Evolutionary conservation across 129 eudicot genomes (phyloP).

Genomic region (Lactuca sativa): DNA sequence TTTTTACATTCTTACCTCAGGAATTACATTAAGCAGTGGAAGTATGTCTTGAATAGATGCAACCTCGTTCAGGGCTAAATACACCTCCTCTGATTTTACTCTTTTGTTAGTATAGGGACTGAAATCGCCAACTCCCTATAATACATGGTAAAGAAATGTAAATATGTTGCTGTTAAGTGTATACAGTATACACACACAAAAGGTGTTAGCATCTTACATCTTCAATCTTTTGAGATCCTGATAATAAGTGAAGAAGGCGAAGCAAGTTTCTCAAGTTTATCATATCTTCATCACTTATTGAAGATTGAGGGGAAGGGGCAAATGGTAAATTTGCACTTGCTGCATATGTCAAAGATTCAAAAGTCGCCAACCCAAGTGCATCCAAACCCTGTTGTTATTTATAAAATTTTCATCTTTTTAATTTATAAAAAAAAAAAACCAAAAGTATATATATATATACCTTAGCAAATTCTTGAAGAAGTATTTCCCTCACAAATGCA

Average conservation of each 20-base stretch:
- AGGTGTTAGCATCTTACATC: conserved; percentile 52
- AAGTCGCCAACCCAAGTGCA: conserved; percentile 84
- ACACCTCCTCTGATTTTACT: conserved; percentile 35
- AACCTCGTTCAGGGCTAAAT: conserved; percentile 39
- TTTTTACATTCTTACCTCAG: conserved; percentile 58
- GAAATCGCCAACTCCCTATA: conserved; percentile 46
- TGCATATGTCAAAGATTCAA: conserved; percentile 58
- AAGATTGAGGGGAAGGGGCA: conserved; percentile 43
- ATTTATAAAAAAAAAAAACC: conserved; percentile 15
- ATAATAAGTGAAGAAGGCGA: conserved; percentile 62
- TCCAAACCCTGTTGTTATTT: conserved; percentile 68
- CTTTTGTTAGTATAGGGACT: conserved; percentile 35
- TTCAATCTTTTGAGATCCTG: conserved; percentile 49
- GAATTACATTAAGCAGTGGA: conserved; percentile 58
- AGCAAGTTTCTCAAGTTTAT: conserved; percentile 73
- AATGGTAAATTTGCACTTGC: conserved; percentile 66
- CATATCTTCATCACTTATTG: conserved; percentile 72
- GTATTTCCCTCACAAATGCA: conserved; percentile 82
- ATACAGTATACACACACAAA: neutral
- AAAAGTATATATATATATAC: conserved; percentile 25
- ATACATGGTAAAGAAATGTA: too few relatives aligned
- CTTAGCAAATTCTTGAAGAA: conserved; percentile 91
- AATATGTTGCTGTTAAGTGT: too few relatives aligned
- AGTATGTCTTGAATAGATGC: conserved; percentile 55
- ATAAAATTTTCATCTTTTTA: neutral